A percentile compares a stretch with the other conserved stretches of the same genome.
Evolutionary conservation across 768 basidiomycete genomes (phyloP).

Genomic region (Cyathus striatus): DNA sequence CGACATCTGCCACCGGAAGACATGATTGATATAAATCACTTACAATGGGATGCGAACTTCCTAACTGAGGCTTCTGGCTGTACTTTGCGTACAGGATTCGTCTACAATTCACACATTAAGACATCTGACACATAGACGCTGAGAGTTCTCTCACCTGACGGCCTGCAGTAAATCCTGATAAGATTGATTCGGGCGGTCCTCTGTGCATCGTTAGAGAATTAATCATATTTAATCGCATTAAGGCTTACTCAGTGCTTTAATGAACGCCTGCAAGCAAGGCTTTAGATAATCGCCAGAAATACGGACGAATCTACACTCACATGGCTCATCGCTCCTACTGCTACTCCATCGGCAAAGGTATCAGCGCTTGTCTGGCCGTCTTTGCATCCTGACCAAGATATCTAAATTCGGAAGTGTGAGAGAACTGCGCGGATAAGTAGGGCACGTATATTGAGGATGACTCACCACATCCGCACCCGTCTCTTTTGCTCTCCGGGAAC

Average conservation of each 20-base stretch:
- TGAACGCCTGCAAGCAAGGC: constrained; percentile 47
- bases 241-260: constrained; percentile 40
- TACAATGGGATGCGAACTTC: constrained; percentile 68
- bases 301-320: constrained; percentile 30
- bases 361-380: constrained; percentile 74
- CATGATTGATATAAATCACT: too few relatives aligned
- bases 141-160: constrained; percentile 47
- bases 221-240: constrained; percentile 1
- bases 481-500: constrained; percentile 33
- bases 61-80: constrained; percentile 69
- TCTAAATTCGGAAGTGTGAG: constrained; percentile 26
- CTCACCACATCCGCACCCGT: constrained; percentile 68
- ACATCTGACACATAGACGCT: too few relatives aligned
- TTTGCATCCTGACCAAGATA: constrained; percentile 68
- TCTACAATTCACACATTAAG: too few relatives aligned
- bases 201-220: constrained; percentile 13
- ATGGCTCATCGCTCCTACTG: constrained; percentile 78
- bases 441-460: too few relatives aligned
- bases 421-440: neutral
- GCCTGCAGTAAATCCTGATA: constrained; percentile 60
- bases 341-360: constrained; percentile 55
- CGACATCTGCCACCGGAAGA: too few relatives aligned
- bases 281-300: neutral
- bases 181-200: constrained; percentile 49
- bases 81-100: constrained; percentile 53